Base-by-base conservation (phyloP, 2,329 filamentous ascomycete species). In the Chaetomiaceae sp. region DNA sequence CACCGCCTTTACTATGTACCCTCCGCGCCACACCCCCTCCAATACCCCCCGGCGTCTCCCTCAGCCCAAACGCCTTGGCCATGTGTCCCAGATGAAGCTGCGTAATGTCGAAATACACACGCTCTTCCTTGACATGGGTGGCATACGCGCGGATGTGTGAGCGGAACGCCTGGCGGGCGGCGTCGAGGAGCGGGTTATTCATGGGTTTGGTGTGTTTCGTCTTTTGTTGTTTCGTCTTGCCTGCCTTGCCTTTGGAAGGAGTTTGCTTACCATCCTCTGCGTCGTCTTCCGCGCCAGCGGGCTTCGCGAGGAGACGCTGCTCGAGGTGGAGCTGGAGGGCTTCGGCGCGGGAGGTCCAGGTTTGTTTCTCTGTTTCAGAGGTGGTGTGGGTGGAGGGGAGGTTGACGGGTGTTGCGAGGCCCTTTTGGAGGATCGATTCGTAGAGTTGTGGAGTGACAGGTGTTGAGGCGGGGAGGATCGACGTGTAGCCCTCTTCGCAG, bases 111-210 rank as follows among this genome's bases (percentile, higher is more conserved):
- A 99, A 99, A 67, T 88, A 91, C 48, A 77, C 76, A 48, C 94
- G 81, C 73, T 99, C 94, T 39, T 86, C 85, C 27, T 88, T 85
- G 25, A 92, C 82, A 70, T 99, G 94, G 0, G 94, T 99, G 2
- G 94, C 91, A 68, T 99, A 99, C 1, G 94, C 94, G 51, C 94
- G 81, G 51, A 99, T 86, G 65, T 97, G 91, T 47, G 89, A 94
- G 66, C 95, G 90, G 74, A 89, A 99, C 0, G 87, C 94, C 61
- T 89, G 84, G 19, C 90, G 82, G 0, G 88, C 92, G 64, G 91
- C 80, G 63, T 95, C 90, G 4, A 95, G 81, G 36, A 88, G 81
- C 51, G 83, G 83, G 0, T 81, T 74, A 51, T 86, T 81, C 33
- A 3, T 2, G 11, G 34, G 37, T 22, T 34, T 39, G 20, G 43